Percentiles rank a stretch among this genome's conserved stretches.
Evolutionary conservation across 768 basidiomycete genomes (phyloP).

Genomic region (Lactarius hengduanensis): DNA sequence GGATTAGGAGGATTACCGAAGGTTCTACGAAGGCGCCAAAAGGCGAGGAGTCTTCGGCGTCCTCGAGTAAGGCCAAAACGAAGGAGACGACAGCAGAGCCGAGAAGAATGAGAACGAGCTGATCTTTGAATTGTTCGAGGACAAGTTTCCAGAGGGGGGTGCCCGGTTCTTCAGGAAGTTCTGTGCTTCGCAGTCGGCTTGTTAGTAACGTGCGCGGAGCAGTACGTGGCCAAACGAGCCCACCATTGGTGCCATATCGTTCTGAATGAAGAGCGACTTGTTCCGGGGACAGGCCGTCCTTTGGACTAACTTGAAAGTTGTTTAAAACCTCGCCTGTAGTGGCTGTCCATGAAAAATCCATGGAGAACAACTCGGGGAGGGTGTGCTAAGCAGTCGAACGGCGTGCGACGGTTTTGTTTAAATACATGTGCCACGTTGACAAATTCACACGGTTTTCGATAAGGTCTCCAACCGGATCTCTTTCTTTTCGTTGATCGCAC

Average conservation of each 20-base stretch:
- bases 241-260: constrained; percentile 25
- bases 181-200: constrained; percentile 41
- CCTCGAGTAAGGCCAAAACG: constrained; percentile 85
- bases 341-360: constrained; percentile 24
- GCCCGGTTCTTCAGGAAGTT: constrained; percentile 87
- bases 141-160: constrained; percentile 94
- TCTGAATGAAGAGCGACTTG: constrained; percentile 20
- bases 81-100: constrained; percentile 94
- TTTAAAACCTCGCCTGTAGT: constrained; percentile 6
- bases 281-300: constrained; percentile 6
- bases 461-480: too few species aligned
- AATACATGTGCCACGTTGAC: neutral
- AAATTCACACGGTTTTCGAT: neutral
- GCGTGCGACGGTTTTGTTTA: neutral
- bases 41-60: constrained; percentile 59
- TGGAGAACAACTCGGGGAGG: neutral
- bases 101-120: constrained; percentile 94
- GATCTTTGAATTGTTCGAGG: constrained; percentile 99
- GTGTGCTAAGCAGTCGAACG: neutral
- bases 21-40: constrained; percentile 95
- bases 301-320: constrained; percentile 4
- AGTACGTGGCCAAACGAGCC: constrained; percentile 7
- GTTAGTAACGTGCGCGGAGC: neutral
- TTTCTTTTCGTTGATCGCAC: neutral
- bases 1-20: constrained; percentile 89